Base-by-base conservation (phyloP, 306 rosid genomes). In the Urtica urens region DNA sequence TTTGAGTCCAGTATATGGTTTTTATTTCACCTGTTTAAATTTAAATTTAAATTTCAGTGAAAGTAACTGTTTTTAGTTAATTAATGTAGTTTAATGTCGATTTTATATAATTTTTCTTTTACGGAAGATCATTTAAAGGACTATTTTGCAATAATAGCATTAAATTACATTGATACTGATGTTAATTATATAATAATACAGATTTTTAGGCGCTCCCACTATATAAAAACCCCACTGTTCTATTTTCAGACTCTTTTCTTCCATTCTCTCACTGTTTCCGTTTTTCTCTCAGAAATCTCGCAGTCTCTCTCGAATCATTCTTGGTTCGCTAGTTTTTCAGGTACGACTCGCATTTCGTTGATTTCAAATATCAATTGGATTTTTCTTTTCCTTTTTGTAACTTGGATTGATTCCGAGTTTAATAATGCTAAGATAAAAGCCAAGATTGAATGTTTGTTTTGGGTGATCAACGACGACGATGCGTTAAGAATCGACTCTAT, bases 341-440 rank as follows among this genome's bases (percentile, higher is more conserved):
- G 81, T 79, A 53, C n/a, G n/a, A 45, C 17, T 16, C 38, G 60
- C 86, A 66, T 75, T 64, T 76, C 17, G n/a, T 53, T 25, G 58
- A 22, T 67, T 58, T n/a, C n/a, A n/a, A n/a, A n/a, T n/a, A n/a
- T n/a, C n/a, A n/a, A n/a, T n/a, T n/a, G n/a, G n/a, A 29, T 1
- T 14, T 3, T 3, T 23, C 1, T 53, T 35, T 23, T 2, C 13
- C 15, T 49, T 22, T 57, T 22, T 15, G 20, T 51, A 42, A n/a
- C 30, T 8, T 52, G 12, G 49, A 21, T 23, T 31, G 37, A 29
- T 47, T 35, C 40, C 7, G 3, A 42, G 43, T 44, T 34, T 38
- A 51, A 58, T 46, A n/a, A n/a, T n/a, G n/a, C n/a, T n/a, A n/a
- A n/a, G n/a, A n/a, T n/a, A n/a, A n/a, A n/a, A n/a, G n/a, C n/a